phyloP scores from a whole-genome alignment of 345 rosid genomes.

The Ceriops zippeliana region DNA sequence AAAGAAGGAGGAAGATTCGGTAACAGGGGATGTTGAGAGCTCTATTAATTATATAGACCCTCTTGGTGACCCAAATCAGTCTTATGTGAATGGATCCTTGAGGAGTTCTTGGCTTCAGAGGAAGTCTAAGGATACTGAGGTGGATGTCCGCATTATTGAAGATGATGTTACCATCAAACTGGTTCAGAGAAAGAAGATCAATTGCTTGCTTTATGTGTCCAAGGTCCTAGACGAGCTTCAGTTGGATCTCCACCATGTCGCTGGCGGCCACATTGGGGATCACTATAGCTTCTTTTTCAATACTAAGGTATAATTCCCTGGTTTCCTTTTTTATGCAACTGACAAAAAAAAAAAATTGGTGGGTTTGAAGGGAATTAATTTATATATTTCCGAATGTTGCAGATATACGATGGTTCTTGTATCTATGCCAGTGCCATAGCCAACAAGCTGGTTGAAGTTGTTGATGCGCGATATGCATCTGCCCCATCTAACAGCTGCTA shows the following conservation, averaged over 20 bases:
- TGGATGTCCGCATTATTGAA: constrained; percentile 76
- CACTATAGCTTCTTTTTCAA: constrained; percentile 72
- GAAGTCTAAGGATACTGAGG: constrained; percentile 80
- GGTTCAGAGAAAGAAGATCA: constrained; percentile 71
- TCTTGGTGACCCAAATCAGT: constrained; percentile 44
- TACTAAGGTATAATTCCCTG: constrained; percentile 55
- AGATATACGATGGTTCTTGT: constrained; percentile 31
- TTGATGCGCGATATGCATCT: constrained; percentile 22
- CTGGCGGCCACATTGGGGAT: constrained; percentile 87
- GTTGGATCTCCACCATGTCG: constrained; percentile 78
- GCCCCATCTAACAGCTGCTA: constrained; percentile 15
- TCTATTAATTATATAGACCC: constrained; percentile 31
- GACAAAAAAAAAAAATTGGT: too few species aligned
- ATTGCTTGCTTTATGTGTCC: constrained; percentile 73
- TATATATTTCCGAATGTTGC: background rate
- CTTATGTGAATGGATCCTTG: constrained; percentile 38
- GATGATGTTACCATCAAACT: constrained; percentile 89
- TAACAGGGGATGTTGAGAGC: constrained; percentile 41
- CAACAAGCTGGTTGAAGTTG: constrained; percentile 29
- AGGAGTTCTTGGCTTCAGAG: constrained; percentile 92
- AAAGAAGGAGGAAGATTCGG: constrained; percentile 36
- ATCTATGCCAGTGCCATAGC: constrained; percentile 34
- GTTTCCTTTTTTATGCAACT: background rate
- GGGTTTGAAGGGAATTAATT: background rate
- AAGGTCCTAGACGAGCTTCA: constrained; percentile 74